Evolutionary conservation across 1,284 basidiomycete genomes (phyloP).

Genomic region (Phylloporus gajari): DNA sequence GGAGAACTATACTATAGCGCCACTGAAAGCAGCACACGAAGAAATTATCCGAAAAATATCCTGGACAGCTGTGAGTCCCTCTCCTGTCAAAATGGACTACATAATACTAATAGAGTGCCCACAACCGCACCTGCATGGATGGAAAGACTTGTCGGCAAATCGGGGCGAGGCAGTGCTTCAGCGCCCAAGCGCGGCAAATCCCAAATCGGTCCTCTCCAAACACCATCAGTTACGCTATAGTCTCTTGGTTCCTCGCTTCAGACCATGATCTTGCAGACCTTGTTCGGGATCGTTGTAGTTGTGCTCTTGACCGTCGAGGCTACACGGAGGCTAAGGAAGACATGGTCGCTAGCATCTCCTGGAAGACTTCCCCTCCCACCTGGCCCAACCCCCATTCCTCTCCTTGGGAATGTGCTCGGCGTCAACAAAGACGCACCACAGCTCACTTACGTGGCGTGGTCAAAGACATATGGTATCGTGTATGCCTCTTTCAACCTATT

Average conservation of each 20-base stretch:
- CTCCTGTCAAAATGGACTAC: too few species aligned
- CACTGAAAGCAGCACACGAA: too few species aligned
- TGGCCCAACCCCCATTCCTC: constrained; percentile 17
- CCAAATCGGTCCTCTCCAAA: constrained; percentile 14
- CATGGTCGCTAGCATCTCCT: not conserved
- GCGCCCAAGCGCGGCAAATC: too few species aligned
- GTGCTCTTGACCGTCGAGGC: constrained; percentile 15
- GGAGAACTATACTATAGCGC: too few species aligned
- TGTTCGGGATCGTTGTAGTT: not conserved
- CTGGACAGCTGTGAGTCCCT: too few species aligned
- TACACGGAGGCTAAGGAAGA: constrained; percentile 10
- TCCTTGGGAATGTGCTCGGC: constrained; percentile 22
- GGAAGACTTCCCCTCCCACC: constrained; percentile 17
- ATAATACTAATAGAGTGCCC: too few species aligned
- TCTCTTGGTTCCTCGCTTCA: not conserved
- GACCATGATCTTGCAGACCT: not conserved
- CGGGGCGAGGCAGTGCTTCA: too few species aligned
- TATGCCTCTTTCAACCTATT: not conserved
- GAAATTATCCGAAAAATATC: too few species aligned
- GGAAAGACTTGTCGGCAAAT: too few species aligned
- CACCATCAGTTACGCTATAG: not conserved
- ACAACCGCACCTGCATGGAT: too few species aligned
- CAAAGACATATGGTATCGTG: constrained; percentile 20
- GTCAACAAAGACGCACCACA: constrained; percentile 14
- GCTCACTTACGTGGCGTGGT: constrained; percentile 21